Evolutionary conservation across 768 basidiomycete genomes (phyloP).

Genomic region (Kwoniella pini): DNA sequence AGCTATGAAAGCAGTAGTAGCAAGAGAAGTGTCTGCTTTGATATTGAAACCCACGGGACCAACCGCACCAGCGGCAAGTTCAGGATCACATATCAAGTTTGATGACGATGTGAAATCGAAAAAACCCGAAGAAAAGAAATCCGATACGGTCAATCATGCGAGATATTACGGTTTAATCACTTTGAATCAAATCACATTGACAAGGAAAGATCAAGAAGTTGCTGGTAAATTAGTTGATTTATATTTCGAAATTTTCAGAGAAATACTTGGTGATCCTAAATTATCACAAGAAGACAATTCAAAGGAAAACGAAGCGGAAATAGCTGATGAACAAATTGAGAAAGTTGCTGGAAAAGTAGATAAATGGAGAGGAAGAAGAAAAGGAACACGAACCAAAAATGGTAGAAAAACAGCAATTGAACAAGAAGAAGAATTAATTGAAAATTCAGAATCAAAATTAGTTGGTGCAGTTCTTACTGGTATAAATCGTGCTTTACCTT

Average conservation of each 20-base stretch:
- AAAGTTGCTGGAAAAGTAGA: slow-evolving; percentile 56
- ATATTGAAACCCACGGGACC: slow-evolving; percentile 65
- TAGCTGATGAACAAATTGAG: slow-evolving; percentile 54
- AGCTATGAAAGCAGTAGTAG: slow-evolving; percentile 84
- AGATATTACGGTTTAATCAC: slow-evolving; percentile 92
- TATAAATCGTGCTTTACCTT: slow-evolving; percentile 91
- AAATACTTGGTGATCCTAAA: slow-evolving; percentile 69
- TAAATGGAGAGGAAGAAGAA: slow-evolving; percentile 56
- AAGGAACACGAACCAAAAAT: slow-evolving; percentile 43
- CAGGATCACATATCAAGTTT: slow-evolving; percentile 57
- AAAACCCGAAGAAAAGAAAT: slow-evolving; percentile 47
- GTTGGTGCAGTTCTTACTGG: slow-evolving; percentile 90
- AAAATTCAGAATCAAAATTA: slow-evolving; percentile 76
- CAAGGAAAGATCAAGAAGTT: slow-evolving; percentile 66
- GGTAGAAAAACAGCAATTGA: slow-evolving; percentile 49
- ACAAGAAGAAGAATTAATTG: slow-evolving; percentile 60
- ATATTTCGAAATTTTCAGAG: slow-evolving; percentile 93
- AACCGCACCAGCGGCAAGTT: slow-evolving; percentile 50
- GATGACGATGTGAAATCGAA: slow-evolving; percentile 44
- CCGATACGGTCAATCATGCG: slow-evolving; percentile 62
- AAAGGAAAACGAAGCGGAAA: slow-evolving; percentile 45
- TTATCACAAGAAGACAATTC: slow-evolving; percentile 25
- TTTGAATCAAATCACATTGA: slow-evolving; percentile 86
- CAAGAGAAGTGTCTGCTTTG: slow-evolving; percentile 79
- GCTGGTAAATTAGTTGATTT: slow-evolving; percentile 78